Percentiles rank a stretch among this genome's conserved stretches.
Conservation (phyloP, 768 basidiomycete species). For the Tricholoma terreum region DNA sequence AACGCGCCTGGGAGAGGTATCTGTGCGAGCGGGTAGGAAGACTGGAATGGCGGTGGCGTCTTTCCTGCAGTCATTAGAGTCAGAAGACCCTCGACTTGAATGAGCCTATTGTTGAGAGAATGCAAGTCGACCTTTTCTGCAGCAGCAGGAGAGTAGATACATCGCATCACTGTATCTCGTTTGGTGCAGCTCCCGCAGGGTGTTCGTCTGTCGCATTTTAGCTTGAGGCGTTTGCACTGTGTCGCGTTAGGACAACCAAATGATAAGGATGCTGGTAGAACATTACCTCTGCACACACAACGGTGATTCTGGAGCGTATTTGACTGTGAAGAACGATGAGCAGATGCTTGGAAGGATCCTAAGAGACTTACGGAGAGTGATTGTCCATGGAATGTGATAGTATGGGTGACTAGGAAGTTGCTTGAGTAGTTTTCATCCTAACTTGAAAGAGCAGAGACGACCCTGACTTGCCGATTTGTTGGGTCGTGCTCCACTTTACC, state of each 20-base stretch:
- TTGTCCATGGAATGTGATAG: too few species aligned
- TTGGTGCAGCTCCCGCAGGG: conserved; percentile 80
- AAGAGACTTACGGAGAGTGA: conserved; percentile 16
- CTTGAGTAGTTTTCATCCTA: too few species aligned
- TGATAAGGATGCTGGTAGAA: neutral
- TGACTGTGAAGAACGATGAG: conserved; percentile 38
- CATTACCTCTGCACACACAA: conserved; percentile 77
- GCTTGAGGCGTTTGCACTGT: conserved; percentile 84
- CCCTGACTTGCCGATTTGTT: too few species aligned
- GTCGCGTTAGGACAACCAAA: conserved; percentile 5
- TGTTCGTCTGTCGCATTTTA: conserved; percentile 77
- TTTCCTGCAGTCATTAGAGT: conserved; percentile 46
- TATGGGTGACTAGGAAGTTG: too few species aligned
- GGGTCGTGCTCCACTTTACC: too few species aligned
- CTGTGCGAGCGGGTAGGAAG: conserved; percentile 31
- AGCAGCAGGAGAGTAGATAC: conserved; percentile 77
- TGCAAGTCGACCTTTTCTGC: conserved; percentile 88
- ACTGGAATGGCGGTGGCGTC: conserved; percentile 34
- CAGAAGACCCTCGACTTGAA: conserved; percentile 62
- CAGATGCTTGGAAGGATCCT: neutral
- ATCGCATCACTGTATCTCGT: conserved; percentile 69
- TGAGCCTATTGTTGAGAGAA: conserved; percentile 77
- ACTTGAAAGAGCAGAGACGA: too few species aligned
- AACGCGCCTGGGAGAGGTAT: conserved; percentile 10
- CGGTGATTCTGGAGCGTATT: conserved; percentile 74